Conservation (phyloP, 306 rosid genomes). For the Hippophae gyantsensis region DNA sequence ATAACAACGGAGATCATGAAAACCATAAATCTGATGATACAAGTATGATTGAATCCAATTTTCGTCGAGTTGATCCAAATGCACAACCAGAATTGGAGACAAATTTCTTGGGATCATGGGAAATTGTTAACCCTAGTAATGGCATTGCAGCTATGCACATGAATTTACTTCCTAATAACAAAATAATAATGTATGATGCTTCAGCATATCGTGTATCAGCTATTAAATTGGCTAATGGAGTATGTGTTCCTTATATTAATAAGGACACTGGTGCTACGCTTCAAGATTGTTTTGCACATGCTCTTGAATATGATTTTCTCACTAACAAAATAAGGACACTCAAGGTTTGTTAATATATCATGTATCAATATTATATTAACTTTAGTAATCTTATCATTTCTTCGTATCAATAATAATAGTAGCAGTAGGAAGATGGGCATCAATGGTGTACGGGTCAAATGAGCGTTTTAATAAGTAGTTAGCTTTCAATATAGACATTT, state of each 20-base stretch:
- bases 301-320: conserved; percentile 40
- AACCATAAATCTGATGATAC: too few species aligned
- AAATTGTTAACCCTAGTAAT: conserved; percentile 17
- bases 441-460: too few species aligned
- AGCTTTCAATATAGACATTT: too few species aligned
- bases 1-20: too few species aligned
- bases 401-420: too few species aligned
- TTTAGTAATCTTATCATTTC: too few species aligned
- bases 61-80: neutral
- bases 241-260: conserved; percentile 38
- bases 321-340: conserved; percentile 47
- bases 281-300: conserved; percentile 63
- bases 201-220: conserved; percentile 40
- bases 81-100: conserved; percentile 19
- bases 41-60: neutral
- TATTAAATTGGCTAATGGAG: conserved; percentile 30
- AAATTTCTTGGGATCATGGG: conserved; percentile 37
- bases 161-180: conserved; percentile 58
- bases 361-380: neutral
- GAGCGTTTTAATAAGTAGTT: too few species aligned
- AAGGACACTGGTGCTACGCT: neutral
- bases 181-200: conserved; percentile 47
- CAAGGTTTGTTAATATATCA: conserved; percentile 31
- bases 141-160: conserved; percentile 78
- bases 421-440: too few species aligned